Evolutionary conservation across 352 stramenopile genomes (phyloP).

Genomic region (Phytophthora pisi): DNA sequence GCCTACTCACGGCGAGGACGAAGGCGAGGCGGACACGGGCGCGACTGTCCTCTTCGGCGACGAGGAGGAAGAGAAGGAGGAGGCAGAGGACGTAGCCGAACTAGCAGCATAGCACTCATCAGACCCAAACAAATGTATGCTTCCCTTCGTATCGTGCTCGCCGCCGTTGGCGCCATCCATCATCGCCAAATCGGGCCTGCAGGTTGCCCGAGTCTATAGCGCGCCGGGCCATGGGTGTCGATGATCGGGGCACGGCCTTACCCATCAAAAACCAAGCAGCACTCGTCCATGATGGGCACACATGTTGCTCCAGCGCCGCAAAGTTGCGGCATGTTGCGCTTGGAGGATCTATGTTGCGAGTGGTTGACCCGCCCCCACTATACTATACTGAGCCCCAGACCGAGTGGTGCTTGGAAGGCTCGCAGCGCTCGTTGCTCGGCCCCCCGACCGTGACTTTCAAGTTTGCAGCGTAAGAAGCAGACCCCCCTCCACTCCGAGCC

Average conservation of each 20-base stretch:
- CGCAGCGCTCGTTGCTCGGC: not conserved
- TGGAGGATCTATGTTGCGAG: slow-evolving; percentile 4
- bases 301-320: not conserved
- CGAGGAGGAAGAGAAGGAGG: slow-evolving; percentile 22
- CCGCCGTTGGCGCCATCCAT: slow-evolving; percentile 6
- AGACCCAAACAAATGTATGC: slow-evolving; percentile 3
- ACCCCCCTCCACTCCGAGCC: slow-evolving; percentile 5
- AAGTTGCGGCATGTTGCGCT: slow-evolving; percentile 11
- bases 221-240: slow-evolving; percentile 3
- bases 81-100: slow-evolving; percentile 4
- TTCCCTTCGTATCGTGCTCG: not conserved
- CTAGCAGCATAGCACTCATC: slow-evolving; percentile 20
- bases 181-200: slow-evolving; percentile 12
- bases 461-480: slow-evolving; percentile 39
- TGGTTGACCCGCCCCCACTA: not conserved
- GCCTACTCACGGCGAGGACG: slow-evolving; percentile 9
- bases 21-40: slow-evolving; percentile 20
- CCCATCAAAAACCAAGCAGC: slow-evolving; percentile 21
- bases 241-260: not conserved
- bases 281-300: slow-evolving; percentile 16
- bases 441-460: slow-evolving; percentile 29
- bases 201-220: slow-evolving; percentile 17
- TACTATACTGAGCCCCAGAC: not conserved
- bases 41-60: slow-evolving; percentile 13
- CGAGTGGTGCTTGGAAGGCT: slow-evolving; percentile 25